Base-by-base conservation (phyloP, 371 early-diverging fungal genomes). In the Parasitella parasitica region DNA sequence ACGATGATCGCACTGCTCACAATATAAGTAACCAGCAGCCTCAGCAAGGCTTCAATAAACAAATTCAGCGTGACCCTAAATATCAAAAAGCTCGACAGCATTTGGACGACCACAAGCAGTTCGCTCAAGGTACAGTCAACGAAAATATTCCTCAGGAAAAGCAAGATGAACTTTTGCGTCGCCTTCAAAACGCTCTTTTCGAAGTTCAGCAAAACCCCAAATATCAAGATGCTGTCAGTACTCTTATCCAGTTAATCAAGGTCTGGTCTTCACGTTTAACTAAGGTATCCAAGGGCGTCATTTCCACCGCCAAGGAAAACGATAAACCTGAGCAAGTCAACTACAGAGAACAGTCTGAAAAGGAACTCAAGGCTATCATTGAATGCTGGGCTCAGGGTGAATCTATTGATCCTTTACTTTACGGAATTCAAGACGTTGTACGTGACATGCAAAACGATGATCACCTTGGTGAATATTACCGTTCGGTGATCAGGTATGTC, bases 341-440 rank as follows among this genome's bases (percentile, higher is more conserved):
- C 13, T 50, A 54, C 36, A 54, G 66, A 12, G 61, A 67, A 36
- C 57, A 69, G 12, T 77, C 82, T 9, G 70, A 71, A 24, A 16
- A 63, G 4, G 84, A 84, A 61, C 64, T 78, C 56, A 80, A 81
- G 66, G 61, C 81, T 13, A 75, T 84, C 11, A 61, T 82, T n/a
- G 81, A 84, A 62, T 75, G 73, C 20, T 84, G 84, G 84, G 82
- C 82, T 13, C 84, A 84, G 66, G 84, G 80, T 0, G 46, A 70
- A 7, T 59, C 73, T 8, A 55, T 84, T 28, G 82, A 84, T 61
- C 74, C 73, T 5, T 59, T 84, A 27, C 71, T 84, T 12, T 48
- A 53, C 3, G 57, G 61, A 12, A 39, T 82, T 37, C 67, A 79
- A 35, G 61, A 64, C 12, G 66, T 81, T 9, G 63, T 72, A 50